Evolutionary conservation across 2,329 filamentous ascomycete species (phyloP), one percentile per base, ranked within the genome.

Genomic region (Pyrenophora tritici-repentis): DNA sequence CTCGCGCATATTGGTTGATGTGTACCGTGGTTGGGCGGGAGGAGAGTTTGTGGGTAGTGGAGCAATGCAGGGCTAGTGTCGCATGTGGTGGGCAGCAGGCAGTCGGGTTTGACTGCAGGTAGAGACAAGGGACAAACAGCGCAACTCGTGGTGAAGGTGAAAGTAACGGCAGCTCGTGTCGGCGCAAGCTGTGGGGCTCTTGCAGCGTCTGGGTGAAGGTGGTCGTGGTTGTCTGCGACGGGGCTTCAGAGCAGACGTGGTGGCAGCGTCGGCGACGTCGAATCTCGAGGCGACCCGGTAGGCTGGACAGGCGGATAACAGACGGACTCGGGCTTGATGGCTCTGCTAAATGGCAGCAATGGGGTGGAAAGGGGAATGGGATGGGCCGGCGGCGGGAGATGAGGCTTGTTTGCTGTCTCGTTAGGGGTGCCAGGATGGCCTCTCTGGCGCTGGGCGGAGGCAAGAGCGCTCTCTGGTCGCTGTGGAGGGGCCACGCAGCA

Each of bases 1-100:
- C 85, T 99, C 94, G 81, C 94, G 90, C 94, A 99, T 99, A 78
- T 75, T 93, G 55, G 63, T 33, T 58, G 53, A 17, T 46, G 56
- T 44, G 43, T 52, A 63, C 47, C 36, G 55, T 56, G 47, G 56
- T 44, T 44, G 56, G 20, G 24, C 29, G 49, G 58, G 42, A 38
- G 58, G 35, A 51, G 38, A 38, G 50, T 40, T 34, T 32, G 43
- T 57, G 44, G 51, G 59, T 36, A 52, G 62, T 53, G 66, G 55
- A 59, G 61, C 58, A 61, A 58, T 65, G 67, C 58, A 66, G 65
- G 56, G 40, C 61, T 68, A 67, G 63, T 65, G 67, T 66, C 55
- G 66, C 68, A 68, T 67, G 63, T 60, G 62, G 63, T 62, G 62
- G 58, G 53, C 36, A 53, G 52, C 53, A 52, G 37, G 47, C 46